Evolutionary conservation across 305 asterid species (phyloP), one percentile per base, ranked within the genome.

Genomic region (Coffea humblotiana): DNA sequence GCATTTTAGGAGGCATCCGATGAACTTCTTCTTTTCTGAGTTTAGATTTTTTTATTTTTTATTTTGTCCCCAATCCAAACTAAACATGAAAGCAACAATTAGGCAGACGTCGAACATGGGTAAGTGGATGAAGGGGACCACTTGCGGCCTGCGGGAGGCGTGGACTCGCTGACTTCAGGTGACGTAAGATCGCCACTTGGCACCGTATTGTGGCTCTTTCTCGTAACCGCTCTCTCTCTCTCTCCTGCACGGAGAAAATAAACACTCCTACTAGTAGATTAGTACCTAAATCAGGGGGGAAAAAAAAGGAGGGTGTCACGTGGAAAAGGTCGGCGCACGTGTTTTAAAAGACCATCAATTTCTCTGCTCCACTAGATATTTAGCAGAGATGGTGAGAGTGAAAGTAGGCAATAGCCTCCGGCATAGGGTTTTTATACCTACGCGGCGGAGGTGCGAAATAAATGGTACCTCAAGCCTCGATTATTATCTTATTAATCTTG

Each of bases 261-360:
- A 40, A 66, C 5, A 32, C 32, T 32, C 32, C 32, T 32, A 32
- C 32, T 32, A 19, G n/a, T 58, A 12, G 12, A 2, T 1, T 10
- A 25, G 10, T 40, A 1, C 32, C 13, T 25, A 43, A n/a, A 51
- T 58, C 2, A 19, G 10, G 7, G 47, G 45, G 19, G 43, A 40
- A 72, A 18, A 0, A 60, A 54, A 1, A 51, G 19, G 18, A 25
- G 49, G 3, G 54, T 19, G 21, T 56, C 82, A 85, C 81, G 83
- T 80, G 86, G 84, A 52, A 19, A 16, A 60, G 70, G 79, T 82
- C 78, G 73, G 84, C 77, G 87, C 87, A 81, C 84, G 83, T 84
- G 84, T 29, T 69, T 40, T 3, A 1, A 52, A 69, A 27, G 71
- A 32, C 40, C n/a, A 47, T 60, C 73, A 74, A 16, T 78, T 47